Evolutionary conservation across 148 eudicot genomes (phyloP), one percentile per base, ranked within the genome.

Genomic region (Nepenthes gracilis): DNA sequence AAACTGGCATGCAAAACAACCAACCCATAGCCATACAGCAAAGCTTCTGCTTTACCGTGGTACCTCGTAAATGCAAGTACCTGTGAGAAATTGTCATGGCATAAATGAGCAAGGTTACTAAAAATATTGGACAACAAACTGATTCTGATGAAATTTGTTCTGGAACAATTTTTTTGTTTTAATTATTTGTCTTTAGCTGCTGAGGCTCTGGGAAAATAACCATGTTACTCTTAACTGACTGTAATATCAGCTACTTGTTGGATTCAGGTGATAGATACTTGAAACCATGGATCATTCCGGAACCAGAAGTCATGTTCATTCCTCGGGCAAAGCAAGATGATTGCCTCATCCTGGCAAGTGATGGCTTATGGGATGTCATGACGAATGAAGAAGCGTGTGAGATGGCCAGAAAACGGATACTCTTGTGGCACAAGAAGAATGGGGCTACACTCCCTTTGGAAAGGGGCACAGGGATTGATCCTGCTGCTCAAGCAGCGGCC

Each of bases 301-400:
- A 81, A 33, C 85, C 85, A 2, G 85, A 81, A 68, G 80, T 81
- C 35, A 81, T 58, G 63, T 78, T 81, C 55, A 71, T 78, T 56
- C 85, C 85, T 12, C 74, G 85, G 51, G 35, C 80, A 5, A 81
- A 59, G 60, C 82, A 81, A 36, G 85, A 81, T 12, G 82, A 81
- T 37, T 81, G 85, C 65, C 75, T 81, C 14, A 68, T 81, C 49
- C 70, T 81, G 8, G 85, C 85, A 11, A 81, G 82, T 36, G 85
- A 81, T 58, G 85, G 85, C 57, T 64, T 81, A 32, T 81, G 85
- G 85, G 85, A 81, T 65, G 85, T 81, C 1, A 81, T 81, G 82
- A 67, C 76, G 1, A 81, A 81, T 23, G 82, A 81, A 47, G 85
- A 81, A 67, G 85, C 54, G 4, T 81, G 85, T 62, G 85, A 81